A percentile compares a stretch with the other conserved stretches of the same genome.
Conservation (phyloP, 495 filamentous ascomycete species). For the Tuber melanosporum region DNA sequence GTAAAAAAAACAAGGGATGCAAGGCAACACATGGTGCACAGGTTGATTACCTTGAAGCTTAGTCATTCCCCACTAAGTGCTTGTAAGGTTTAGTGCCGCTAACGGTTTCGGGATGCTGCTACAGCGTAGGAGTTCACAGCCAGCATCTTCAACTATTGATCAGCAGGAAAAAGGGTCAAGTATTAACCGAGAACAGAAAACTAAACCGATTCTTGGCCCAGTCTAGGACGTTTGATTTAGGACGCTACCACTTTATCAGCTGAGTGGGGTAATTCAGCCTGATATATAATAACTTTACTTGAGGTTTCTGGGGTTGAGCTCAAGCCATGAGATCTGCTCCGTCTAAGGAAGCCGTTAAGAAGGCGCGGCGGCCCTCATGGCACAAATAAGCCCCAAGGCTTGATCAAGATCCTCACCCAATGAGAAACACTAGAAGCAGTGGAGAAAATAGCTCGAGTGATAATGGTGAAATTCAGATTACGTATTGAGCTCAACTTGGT, state of each 20-base stretch:
- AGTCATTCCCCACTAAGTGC: background rate
- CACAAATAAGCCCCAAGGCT: background rate
- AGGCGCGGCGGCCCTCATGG: background rate
- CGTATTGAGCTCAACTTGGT: background rate
- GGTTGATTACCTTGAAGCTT: background rate
- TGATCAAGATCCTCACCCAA: background rate
- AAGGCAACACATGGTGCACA: background rate
- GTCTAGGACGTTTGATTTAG: background rate
- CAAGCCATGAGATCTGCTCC: background rate
- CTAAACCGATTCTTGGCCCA: background rate
- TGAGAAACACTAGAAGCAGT: background rate
- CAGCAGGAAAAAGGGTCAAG: background rate
- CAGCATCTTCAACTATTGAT: background rate
- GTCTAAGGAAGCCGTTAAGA: background rate
- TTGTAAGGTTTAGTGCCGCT: no score
- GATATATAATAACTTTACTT: background rate
- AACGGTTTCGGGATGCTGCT: background rate
- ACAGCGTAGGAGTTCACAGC: background rate
- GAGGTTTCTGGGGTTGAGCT: background rate
- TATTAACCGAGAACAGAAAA: background rate
- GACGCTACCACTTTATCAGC: background rate
- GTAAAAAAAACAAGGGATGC: background rate
- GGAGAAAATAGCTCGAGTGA: background rate
- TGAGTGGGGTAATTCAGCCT: background rate
- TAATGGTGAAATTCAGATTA: background rate